Base-by-base conservation (phyloP, 805 yeast species). In the Wickerhamiella kurtzmanii region DNA sequence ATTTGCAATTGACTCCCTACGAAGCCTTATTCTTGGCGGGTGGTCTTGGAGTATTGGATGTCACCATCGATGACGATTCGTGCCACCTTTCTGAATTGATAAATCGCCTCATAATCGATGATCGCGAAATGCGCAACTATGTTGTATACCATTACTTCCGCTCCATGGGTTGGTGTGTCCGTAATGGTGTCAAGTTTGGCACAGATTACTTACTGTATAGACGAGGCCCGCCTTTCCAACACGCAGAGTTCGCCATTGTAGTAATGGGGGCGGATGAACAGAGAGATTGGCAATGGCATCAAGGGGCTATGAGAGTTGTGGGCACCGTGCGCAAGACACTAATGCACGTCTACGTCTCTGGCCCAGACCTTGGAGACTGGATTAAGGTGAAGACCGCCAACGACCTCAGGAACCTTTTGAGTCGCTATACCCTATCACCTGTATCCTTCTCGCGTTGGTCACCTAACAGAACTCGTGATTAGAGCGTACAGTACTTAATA, bases 201-300 rank as follows among this genome's bases (percentile, higher is more conserved):
- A 74, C 83, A n/a, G 94, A 88, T 56, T 81, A 69, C 62, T 65
- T 92, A 6, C 68, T 92, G 3, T 92, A 92, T 62, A 77, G 80
- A 46, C 70, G 89, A 48, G 99, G 99, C 0, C 98, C 97, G 6
- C 96, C 96, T 1, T 86, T 88, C 61, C 77, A 81, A 44, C 99
- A 92, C 61, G 96, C 98, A 0, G 95, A 87, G 60, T 84, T 76
- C 61, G 84, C 89, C 4, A 66, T 85, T 2, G 58, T 74, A 41
- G 66, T 82, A 4, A 49, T 76, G 22, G 70, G 74, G 1, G 63
- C 66, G 9, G 55, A 55, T 11, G 67, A 60, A 6, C 46, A 63
- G 0, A 63, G 59, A 35, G 70, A 63, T 49, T 77, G 76, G 73
- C 71, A 69, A 59, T 81, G 88, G 76, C 69, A 75, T 45, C 77